Percentiles rank a stretch among this genome's conserved stretches.
Conservation (phyloP, 768 basidiomycete genomes). For the Asterophora parasitica region DNA sequence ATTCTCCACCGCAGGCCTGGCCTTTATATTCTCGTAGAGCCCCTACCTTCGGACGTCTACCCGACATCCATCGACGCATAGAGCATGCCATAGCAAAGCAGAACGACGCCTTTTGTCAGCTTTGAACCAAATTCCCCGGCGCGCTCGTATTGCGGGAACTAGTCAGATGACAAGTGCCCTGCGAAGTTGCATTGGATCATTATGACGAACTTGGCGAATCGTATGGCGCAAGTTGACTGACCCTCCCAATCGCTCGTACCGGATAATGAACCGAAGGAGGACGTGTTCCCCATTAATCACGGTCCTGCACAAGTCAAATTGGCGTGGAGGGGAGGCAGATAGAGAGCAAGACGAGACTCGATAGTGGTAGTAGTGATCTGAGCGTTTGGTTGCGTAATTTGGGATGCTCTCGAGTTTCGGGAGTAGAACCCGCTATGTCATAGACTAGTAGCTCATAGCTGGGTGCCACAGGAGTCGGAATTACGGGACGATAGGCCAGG, state of each 20-base stretch:
- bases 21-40: no score
- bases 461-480: no score
- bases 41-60: background rate
- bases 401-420: no score
- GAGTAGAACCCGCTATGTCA: no score
- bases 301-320: background rate
- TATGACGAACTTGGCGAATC: conserved; percentile 3
- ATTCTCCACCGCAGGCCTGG: background rate
- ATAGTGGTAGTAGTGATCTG: background rate
- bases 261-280: background rate
- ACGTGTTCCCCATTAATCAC: background rate
- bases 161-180: no score
- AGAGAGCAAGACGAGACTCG: background rate
- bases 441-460: no score
- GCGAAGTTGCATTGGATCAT: background rate
- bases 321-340: background rate
- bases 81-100: conserved; percentile 9
- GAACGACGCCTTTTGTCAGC: conserved; percentile 7
- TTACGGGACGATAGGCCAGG: no score
- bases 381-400: background rate
- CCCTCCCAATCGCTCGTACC: background rate
- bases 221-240: conserved; percentile 5
- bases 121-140: background rate
- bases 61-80: no score
- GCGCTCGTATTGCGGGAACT: no score